These are phyloP conservation scores for Trichoderma sp. DNA, from an alignment of 2,329 filamentous ascomycete genomes.

Conservation along the genomic window DNA sequence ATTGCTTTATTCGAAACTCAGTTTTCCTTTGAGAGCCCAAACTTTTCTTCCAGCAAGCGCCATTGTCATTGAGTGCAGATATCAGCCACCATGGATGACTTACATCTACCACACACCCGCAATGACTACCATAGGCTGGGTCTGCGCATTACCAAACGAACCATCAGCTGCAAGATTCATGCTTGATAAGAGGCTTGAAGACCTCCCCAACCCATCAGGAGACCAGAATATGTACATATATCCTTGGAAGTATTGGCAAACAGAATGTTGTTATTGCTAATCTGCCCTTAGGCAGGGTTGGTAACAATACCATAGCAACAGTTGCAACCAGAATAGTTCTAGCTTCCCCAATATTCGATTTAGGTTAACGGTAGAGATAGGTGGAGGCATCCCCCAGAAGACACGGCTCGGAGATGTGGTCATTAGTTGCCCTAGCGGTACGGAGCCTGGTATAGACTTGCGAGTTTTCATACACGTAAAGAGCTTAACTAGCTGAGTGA, in stretches of 20 bases:
- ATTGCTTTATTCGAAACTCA: background rate
- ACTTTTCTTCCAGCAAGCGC: background rate
- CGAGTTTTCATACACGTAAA: too few species aligned
- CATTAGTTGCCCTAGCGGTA: slow-evolving; percentile 12
- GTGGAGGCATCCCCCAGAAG: slow-evolving; percentile 21
- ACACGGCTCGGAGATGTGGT: slow-evolving; percentile 26
- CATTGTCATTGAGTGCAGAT: background rate
- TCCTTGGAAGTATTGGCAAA: slow-evolving; percentile 25
- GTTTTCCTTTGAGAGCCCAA: background rate
- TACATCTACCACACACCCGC: background rate
- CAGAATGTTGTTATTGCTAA: slow-evolving; percentile 34
- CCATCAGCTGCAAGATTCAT: slow-evolving; percentile 23
- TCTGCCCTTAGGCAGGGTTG: slow-evolving; percentile 32
- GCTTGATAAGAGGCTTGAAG: slow-evolving; percentile 23
- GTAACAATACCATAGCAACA: slow-evolving; percentile 29
- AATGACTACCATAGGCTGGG: slow-evolving; percentile 28
- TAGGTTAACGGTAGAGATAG: slow-evolving; percentile 25
- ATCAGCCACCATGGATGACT: background rate
- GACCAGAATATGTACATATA: slow-evolving; percentile 26
- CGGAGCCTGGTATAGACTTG: slow-evolving; percentile 15
- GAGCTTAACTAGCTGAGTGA: too few species aligned
- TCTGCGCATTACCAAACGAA: slow-evolving; percentile 26
- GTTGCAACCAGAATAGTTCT: slow-evolving; percentile 32
- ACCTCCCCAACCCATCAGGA: slow-evolving; percentile 1
- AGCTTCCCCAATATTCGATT: slow-evolving; percentile 30